Conservation (phyloP, 352 stramenopile species). For the Thalassiosira sp. region DNA sequence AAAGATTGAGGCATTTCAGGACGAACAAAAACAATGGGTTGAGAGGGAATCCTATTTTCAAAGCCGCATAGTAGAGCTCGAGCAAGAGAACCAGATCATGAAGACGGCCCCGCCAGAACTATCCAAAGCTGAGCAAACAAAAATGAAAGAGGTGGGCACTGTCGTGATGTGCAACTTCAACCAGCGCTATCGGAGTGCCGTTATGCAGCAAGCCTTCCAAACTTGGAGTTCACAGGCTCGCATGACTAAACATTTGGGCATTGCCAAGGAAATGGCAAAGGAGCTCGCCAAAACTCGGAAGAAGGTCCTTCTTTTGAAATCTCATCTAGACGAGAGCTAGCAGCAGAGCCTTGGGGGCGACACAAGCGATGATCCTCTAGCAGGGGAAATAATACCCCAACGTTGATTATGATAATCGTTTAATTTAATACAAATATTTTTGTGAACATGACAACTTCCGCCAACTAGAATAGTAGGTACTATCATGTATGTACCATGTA, state of each 20-base stretch:
- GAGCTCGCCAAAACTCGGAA: conserved; percentile 49
- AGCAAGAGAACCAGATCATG: conserved; percentile 33
- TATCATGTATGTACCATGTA: too few species aligned
- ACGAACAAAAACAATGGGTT: conserved; percentile 51
- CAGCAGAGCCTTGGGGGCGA: too few species aligned
- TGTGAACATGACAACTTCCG: too few species aligned
- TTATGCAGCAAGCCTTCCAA: conserved; percentile 35
- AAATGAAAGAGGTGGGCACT: conserved; percentile 37
- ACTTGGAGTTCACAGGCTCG: conserved; percentile 41
- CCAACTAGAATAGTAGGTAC: too few species aligned
- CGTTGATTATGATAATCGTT: too few species aligned
- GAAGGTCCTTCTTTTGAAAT: conserved; percentile 56
- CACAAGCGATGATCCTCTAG: too few species aligned
- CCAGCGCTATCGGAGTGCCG: conserved; percentile 11
- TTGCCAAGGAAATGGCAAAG: conserved; percentile 56
- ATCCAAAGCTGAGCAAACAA: conserved; percentile 26
- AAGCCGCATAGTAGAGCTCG: conserved; percentile 45
- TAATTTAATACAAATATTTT: too few species aligned
- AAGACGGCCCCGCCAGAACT: neutral
- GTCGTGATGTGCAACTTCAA: conserved; percentile 43
- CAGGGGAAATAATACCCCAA: too few species aligned
- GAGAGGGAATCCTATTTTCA: conserved; percentile 36
- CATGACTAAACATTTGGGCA: conserved; percentile 39
- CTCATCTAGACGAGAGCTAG: conserved; percentile 40
- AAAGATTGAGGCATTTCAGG: conserved; percentile 41